These are phyloP conservation scores for Isabelozyma gotoi DNA, from an alignment of 805 yeast species.

Conservation along the genomic window DNA sequence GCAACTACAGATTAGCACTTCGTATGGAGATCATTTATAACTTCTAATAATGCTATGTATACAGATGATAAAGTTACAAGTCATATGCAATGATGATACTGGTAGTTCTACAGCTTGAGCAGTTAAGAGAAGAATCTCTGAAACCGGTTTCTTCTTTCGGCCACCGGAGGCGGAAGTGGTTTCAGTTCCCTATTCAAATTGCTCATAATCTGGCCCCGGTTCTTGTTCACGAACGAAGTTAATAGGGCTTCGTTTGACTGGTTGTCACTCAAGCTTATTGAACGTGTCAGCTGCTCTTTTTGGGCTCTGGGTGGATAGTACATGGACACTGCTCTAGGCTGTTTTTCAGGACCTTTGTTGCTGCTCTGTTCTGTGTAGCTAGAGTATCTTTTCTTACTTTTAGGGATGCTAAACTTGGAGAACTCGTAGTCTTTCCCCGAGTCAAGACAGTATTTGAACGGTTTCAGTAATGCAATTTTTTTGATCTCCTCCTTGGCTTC, in stretches of 20 bases:
- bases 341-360: not conserved
- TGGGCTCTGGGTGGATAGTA: not conserved
- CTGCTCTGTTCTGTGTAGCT: not conserved
- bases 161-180: not conserved
- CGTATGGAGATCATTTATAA: too few relatives aligned
- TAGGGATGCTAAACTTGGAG: conserved; percentile 3
- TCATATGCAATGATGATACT: too few relatives aligned
- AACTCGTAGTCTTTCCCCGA: conserved; percentile 18
- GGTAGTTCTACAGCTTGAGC: too few relatives aligned
- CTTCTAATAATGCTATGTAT: too few relatives aligned
- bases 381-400: not conserved
- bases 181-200: not conserved
- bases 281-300: not conserved
- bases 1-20: too few relatives aligned
- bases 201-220: not conserved
- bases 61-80: too few relatives aligned
- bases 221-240: not conserved
- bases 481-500: conserved; percentile 15
- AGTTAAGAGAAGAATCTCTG: not conserved
- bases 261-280: not conserved
- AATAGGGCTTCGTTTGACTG: not conserved
- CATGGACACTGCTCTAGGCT: not conserved
- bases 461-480: conserved; percentile 21
- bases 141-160: not conserved
- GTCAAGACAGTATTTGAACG: conserved; percentile 28